Percentiles rank a stretch among this genome's conserved stretches.
These are phyloP conservation scores for Neofusicoccum laricinum DNA, from an alignment of 2,329 filamentous ascomycete genomes.

Conservation along the genomic window DNA sequence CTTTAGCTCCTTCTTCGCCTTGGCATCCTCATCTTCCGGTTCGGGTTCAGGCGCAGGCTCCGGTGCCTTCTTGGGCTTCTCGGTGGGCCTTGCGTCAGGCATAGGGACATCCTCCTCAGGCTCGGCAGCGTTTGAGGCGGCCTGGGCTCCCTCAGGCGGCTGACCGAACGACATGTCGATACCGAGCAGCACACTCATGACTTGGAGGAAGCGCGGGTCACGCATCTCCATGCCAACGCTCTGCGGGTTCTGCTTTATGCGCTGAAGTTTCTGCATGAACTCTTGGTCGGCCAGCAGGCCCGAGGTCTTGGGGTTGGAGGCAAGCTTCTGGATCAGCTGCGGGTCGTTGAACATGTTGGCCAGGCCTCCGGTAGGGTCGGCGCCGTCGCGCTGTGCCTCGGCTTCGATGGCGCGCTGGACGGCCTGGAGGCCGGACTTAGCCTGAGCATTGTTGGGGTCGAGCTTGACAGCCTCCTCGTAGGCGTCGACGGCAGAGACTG, in stretches of 20 bases:
- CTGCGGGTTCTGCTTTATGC: constrained; percentile 76
- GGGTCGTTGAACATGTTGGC: constrained; percentile 94
- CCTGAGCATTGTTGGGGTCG: constrained; percentile 86
- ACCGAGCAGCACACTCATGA: constrained; percentile 89
- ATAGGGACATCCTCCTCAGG: constrained; percentile 73
- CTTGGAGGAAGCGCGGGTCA: constrained; percentile 89
- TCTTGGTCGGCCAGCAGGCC: constrained; percentile 72
- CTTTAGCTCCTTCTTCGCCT: constrained; percentile 85
- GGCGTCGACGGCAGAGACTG: constrained; percentile 77
- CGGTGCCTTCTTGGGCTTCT: constrained; percentile 53
- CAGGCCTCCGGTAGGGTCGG: constrained; percentile 72
- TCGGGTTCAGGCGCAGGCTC: constrained; percentile 62
- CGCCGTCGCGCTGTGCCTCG: constrained; percentile 63
- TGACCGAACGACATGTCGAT: constrained; percentile 79
- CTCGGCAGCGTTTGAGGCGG: constrained; percentile 42
- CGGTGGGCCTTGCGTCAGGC: constrained; percentile 61
- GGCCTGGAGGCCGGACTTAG: constrained; percentile 81
- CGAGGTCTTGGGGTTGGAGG: constrained; percentile 90
- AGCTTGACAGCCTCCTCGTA: constrained; percentile 94
- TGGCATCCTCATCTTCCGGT: constrained; percentile 75
- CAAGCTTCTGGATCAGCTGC: constrained; percentile 83
- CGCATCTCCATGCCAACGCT: constrained; percentile 76
- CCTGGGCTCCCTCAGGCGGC: constrained; percentile 45
- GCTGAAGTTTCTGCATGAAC: constrained; percentile 89
- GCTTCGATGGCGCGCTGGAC: constrained; percentile 86